Conservation (phyloP, 1,139 yeast species). For the Taphrina deformans region DNA sequence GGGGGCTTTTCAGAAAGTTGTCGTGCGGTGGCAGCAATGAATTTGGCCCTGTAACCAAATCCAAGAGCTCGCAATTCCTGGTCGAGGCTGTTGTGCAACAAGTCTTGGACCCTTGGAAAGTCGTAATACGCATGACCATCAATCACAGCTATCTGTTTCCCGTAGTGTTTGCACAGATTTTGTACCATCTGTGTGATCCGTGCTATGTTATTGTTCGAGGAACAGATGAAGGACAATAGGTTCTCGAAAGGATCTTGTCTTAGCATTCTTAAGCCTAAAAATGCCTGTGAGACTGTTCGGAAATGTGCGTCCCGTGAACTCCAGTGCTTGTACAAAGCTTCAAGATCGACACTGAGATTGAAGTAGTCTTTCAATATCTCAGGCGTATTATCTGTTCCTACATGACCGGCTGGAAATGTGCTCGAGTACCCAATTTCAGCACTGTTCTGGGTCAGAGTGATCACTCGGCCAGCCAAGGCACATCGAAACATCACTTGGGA, state of each 20-base stretch:
- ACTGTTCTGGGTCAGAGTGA: slow-evolving; percentile 45
- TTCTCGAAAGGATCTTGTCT: slow-evolving; percentile 98
- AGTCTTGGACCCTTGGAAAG: slow-evolving; percentile 66
- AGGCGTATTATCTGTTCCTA: slow-evolving; percentile 47
- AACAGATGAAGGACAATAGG: slow-evolving; percentile 82
- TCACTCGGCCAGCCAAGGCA: slow-evolving; percentile 46
- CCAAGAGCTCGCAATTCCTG: slow-evolving; percentile 57
- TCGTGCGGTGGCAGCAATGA: slow-evolving; percentile 74
- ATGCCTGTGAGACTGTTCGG: slow-evolving; percentile 46
- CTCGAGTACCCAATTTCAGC: slow-evolving; percentile 32
- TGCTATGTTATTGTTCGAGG: slow-evolving; percentile 92
- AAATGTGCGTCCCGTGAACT: slow-evolving; percentile 55
- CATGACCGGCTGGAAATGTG: slow-evolving; percentile 26
- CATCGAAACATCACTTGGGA: slow-evolving; percentile 39
- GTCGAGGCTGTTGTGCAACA: slow-evolving; percentile 52
- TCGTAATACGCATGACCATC: slow-evolving; percentile 64
- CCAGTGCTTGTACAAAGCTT: slow-evolving; percentile 64
- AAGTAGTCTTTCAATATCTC: slow-evolving; percentile 66
- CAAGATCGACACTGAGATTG: slow-evolving; percentile 59
- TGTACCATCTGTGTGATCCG: slow-evolving; percentile 90
- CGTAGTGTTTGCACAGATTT: slow-evolving; percentile 68
- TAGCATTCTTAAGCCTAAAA: slow-evolving; percentile 75
- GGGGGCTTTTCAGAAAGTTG: slow-evolving; percentile 46
- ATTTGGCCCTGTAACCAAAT: slow-evolving; percentile 92
- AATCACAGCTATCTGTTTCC: slow-evolving; percentile 58